Evolutionary conservation across 2,329 filamentous ascomycete genomes (phyloP).

Genomic region (Akanthomyces lecanii): DNA sequence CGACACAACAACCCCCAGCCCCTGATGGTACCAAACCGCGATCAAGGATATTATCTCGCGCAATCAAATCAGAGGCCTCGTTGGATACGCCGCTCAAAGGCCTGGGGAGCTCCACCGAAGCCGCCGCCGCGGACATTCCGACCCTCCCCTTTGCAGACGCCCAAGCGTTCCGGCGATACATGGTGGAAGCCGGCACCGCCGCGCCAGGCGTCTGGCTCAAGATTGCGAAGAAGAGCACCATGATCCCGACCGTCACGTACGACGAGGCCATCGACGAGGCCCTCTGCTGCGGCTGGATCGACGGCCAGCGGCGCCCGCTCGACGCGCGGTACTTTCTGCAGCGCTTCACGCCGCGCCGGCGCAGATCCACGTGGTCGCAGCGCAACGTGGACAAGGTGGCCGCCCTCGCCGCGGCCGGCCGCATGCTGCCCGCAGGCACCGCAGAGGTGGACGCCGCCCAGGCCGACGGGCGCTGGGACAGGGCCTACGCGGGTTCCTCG

Average conservation of each 20-base stretch:
- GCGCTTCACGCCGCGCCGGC: constrained; percentile 54
- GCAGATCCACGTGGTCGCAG: constrained; percentile 54
- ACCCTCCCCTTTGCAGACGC: constrained; percentile 28
- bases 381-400: constrained; percentile 53
- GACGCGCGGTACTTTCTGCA: constrained; percentile 48
- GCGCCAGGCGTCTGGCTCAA: constrained; percentile 42
- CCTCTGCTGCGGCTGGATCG: constrained; percentile 61
- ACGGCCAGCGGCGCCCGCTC: constrained; percentile 46
- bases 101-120: background rate
- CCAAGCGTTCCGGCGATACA: constrained; percentile 34
- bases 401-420: constrained; percentile 38
- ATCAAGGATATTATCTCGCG: background rate
- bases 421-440: constrained; percentile 46
- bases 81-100: background rate
- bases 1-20: background rate
- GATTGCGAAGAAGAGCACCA: constrained; percentile 44
- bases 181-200: constrained; percentile 32
- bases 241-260: constrained; percentile 42
- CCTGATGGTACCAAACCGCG: background rate
- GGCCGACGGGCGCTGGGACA: constrained; percentile 54
- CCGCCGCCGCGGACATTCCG: constrained; percentile 13
- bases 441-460: constrained; percentile 51
- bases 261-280: constrained; percentile 52
- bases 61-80: background rate
- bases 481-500: constrained; percentile 50